Conservation (phyloP, 2,329 filamentous ascomycete species). For the Aureobasidium leucospermi region DNA sequence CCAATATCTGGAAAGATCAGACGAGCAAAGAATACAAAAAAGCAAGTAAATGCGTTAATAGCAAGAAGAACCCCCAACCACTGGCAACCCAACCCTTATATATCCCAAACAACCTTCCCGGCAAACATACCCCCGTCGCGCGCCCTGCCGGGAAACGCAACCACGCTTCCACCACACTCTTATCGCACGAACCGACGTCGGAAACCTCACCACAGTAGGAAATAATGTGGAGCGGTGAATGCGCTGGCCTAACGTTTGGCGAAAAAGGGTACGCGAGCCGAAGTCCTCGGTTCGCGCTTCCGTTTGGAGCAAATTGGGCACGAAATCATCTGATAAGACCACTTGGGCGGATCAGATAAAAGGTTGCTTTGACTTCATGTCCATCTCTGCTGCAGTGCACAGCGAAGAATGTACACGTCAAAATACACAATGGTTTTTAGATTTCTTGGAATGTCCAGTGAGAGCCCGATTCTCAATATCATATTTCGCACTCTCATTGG, state of each 20-base stretch:
- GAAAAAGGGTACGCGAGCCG: not conserved
- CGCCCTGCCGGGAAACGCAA: no score
- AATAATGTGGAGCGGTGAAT: constrained; percentile 6
- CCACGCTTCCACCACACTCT: no score
- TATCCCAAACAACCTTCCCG: not conserved
- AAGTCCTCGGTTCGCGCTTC: not conserved
- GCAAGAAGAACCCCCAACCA: not conserved
- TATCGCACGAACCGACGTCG: not conserved
- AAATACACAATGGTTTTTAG: not conserved
- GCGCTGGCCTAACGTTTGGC: not conserved
- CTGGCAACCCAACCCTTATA: not conserved
- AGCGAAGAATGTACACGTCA: no score
- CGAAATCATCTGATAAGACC: not conserved
- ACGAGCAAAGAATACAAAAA: not conserved
- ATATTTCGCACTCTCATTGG: no score
- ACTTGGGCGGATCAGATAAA: not conserved
- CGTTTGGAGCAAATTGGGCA: accelerated
- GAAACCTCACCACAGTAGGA: not conserved
- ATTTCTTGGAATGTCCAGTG: not conserved
- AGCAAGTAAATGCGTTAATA: not conserved
- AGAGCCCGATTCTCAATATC: no score
- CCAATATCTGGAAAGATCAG: not conserved
- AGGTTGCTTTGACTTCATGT: not conserved
- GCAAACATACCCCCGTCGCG: no score
- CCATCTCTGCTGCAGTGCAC: not conserved